phyloP scores from a whole-genome alignment of 2,329 filamentous ascomycete genomes.

The Cladosporium sp. region DNA sequence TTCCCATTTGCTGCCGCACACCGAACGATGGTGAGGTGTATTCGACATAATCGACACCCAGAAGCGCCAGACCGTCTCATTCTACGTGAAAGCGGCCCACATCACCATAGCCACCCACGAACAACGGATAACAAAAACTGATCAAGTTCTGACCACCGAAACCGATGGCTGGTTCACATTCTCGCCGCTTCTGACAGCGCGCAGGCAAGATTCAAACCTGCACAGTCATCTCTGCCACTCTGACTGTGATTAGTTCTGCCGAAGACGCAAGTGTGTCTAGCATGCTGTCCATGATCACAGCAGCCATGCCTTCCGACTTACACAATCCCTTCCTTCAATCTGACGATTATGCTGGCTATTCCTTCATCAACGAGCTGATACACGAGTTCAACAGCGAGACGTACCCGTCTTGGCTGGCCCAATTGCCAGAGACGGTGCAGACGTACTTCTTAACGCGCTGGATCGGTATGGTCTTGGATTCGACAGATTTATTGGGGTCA shows the following conservation, averaged over 20 bases:
- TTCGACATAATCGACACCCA: neutral
- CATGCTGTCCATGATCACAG: neutral
- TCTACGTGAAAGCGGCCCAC: neutral
- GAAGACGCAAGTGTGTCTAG: neutral
- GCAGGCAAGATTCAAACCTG: neutral
- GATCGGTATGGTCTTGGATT: neutral
- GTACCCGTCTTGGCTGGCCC: neutral
- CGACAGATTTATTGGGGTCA: neutral
- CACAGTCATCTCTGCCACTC: neutral
- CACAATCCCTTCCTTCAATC: neutral
- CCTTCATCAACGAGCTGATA: neutral
- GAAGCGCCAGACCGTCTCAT: neutral
- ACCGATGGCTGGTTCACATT: neutral
- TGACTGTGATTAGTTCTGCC: neutral
- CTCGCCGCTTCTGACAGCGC: neutral
- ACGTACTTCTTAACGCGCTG: neutral
- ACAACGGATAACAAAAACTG: neutral
- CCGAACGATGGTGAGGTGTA: neutral
- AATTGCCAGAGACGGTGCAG: neutral
- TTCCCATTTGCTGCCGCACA: neutral
- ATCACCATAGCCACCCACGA: neutral
- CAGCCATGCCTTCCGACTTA: neutral
- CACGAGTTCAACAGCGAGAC: neutral
- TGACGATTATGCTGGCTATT: neutral
- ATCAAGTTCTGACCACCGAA: neutral